Base-by-base conservation (phyloP, 2,329 filamentous ascomycete species). In the Colletotrichum sp. region DNA sequence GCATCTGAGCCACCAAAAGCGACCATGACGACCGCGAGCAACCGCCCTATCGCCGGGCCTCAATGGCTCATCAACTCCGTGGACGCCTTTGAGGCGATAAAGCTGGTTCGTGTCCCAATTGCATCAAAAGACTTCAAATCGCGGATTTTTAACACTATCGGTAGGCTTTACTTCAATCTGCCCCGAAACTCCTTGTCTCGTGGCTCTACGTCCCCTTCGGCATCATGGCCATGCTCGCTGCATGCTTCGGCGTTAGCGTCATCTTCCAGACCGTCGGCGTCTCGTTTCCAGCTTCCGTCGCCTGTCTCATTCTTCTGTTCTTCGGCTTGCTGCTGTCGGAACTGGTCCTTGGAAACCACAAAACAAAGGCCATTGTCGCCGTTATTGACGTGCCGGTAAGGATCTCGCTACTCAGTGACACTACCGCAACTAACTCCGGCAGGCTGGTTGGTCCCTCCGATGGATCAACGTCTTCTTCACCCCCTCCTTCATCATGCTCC, bases 401-500 rank as follows among this genome's bases (percentile, higher is more conserved):
- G 28, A 66, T 5, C 7, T 57, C 28, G 1, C 28, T 6, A 7
- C 24, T 30, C 16, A 6, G 2, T 59, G 0, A 2, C 8, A 12
- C 8, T 4, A 0, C 28, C 24, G 10, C 18, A 8, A 62, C 68
- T 82, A 34, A 79, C 52, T 65, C 16, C 8, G 10, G n/a, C 26
- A 92, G 89, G 89, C 89, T 62, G 88, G 88, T 9, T 92, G 90
- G 87, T 87, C 89, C 8, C 83, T 92, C 30, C 86, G 88, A 59
- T 92, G 90, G 86, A 91, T 92, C 79, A 91, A 88, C 72, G 83
- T 92, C 67, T 88, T 91, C 78, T 92, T 92, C 78, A 90, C 88
- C 4, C 91, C 90, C 10, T 88, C 90, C 0, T 93, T 93, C 82
- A 87, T 92, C 9, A 84, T 91, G 32, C 83, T 93, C 1, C 90